These are phyloP conservation scores for Cryoendolithus antarcticus DNA, from an alignment of 2,329 filamentous ascomycete species.

Conservation along the genomic window DNA sequence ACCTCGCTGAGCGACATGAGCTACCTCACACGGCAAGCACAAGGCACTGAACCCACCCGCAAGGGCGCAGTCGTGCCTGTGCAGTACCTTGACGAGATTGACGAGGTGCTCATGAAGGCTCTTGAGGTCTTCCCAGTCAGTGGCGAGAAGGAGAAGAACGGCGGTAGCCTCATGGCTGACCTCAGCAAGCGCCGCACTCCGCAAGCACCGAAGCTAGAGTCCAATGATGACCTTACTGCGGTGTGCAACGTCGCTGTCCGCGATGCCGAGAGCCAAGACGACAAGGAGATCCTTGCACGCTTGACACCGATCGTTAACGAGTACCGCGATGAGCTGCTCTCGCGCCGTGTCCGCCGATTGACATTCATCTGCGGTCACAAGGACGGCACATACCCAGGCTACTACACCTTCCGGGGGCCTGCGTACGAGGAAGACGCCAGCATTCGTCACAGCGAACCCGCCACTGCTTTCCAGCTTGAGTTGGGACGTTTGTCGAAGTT, in stretches of 20 bases:
- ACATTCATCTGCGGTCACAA: conserved; percentile 94
- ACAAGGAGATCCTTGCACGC: conserved; percentile 65
- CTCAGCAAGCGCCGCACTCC: conserved; percentile 57
- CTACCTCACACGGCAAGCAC: conserved; percentile 62
- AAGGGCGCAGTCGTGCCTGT: conserved; percentile 94
- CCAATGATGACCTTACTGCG: conserved; percentile 68
- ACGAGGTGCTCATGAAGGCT: conserved; percentile 73
- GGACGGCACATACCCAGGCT: conserved; percentile 87
- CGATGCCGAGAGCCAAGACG: conserved; percentile 72
- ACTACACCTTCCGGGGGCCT: conserved; percentile 96
- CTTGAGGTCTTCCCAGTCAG: conserved; percentile 64
- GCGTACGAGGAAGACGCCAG: conserved; percentile 81
- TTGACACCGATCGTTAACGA: conserved; percentile 65
- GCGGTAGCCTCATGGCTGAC: conserved; percentile 51
- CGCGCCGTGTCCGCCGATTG: conserved; percentile 72
- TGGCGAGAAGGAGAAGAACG: conserved; percentile 24
- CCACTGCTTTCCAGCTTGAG: conserved; percentile 96
- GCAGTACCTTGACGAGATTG: conserved; percentile 84
- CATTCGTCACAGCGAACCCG: conserved; percentile 94
- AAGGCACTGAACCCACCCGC: conserved; percentile 57
- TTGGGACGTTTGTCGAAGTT: conserved; percentile 89
- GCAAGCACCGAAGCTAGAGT: conserved; percentile 40
- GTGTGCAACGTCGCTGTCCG: conserved; percentile 88
- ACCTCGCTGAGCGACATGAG: conserved; percentile 96
- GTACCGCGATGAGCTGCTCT: conserved; percentile 70